Conservation (phyloP, 257 asterid genomes). For the Avicennia marina region DNA sequence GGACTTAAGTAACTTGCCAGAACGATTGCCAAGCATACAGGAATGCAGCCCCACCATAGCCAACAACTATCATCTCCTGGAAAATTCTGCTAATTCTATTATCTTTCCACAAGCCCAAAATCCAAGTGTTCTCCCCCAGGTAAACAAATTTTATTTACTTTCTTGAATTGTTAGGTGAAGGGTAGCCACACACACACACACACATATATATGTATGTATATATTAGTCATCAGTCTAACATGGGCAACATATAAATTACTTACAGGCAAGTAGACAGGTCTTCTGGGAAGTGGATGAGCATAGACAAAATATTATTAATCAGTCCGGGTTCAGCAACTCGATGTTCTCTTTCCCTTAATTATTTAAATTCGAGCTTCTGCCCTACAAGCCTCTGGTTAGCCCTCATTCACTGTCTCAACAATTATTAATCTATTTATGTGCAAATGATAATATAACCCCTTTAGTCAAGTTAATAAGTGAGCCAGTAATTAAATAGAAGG, state of each 20-base stretch:
- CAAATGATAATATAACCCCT: too few relatives aligned
- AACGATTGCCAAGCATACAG: conserved; percentile 31
- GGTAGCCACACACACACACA: background rate
- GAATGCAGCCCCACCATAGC: conserved; percentile 31
- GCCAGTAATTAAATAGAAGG: too few relatives aligned
- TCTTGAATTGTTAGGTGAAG: too few relatives aligned
- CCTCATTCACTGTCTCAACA: conserved; percentile 33
- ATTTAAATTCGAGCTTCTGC: conserved; percentile 18
- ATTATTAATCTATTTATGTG: background rate
- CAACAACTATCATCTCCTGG: conserved; percentile 34
- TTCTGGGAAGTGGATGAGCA: conserved; percentile 67
- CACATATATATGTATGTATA: background rate
- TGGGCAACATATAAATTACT: conserved; percentile 22
- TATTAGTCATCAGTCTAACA: background rate
- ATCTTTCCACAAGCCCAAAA: conserved; percentile 40
- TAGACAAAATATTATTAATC: conserved; percentile 45
- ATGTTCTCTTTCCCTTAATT: conserved; percentile 53
- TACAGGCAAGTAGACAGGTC: conserved; percentile 58
- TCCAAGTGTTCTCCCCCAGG: conserved; percentile 25
- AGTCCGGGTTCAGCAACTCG: conserved; percentile 40
- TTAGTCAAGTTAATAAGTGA: too few relatives aligned
- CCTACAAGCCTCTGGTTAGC: conserved; percentile 46
- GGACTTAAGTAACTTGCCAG: conserved; percentile 40
- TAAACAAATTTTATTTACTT: conserved; percentile 4
- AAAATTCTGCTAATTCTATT: conserved; percentile 35